Evolutionary conservation across 208 protist species (phyloP).

Genomic region (Trypanosoma cruzi): DNA sequence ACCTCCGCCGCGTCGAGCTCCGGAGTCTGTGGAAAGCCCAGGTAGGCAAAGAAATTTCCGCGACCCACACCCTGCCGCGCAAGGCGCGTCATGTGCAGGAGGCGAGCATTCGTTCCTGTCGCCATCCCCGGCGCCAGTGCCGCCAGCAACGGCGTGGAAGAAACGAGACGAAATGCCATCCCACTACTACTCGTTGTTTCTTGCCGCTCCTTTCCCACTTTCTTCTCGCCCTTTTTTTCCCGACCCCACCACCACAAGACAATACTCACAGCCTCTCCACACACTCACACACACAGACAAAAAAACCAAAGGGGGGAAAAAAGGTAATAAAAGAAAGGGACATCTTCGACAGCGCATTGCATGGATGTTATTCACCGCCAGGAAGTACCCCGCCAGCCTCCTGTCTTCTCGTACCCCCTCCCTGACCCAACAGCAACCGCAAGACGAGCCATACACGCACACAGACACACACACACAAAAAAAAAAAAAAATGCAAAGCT

Average conservation of each 20-base stretch:
- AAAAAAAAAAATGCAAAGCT: neutral
- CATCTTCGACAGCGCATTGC: too few relatives aligned
- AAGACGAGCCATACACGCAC: neutral
- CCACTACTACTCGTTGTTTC: too few relatives aligned
- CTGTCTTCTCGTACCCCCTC: neutral
- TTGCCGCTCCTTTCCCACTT: too few relatives aligned
- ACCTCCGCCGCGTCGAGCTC: slow-evolving; percentile 53
- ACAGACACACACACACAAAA: neutral
- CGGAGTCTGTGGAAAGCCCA: slow-evolving; percentile 47
- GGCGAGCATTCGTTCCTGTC: neutral
- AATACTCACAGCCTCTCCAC: too few relatives aligned
- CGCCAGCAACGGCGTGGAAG: neutral
- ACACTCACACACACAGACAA: too few relatives aligned
- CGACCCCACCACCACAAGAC: too few relatives aligned
- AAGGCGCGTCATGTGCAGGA: slow-evolving; percentile 8
- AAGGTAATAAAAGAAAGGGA: neutral
- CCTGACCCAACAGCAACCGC: neutral
- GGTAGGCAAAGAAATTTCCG: slow-evolving; percentile 83
- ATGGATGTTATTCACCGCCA: neutral
- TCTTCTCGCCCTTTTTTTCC: too few relatives aligned
- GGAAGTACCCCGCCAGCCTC: neutral
- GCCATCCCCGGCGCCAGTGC: neutral
- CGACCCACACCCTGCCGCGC: slow-evolving; percentile 4
- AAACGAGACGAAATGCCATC: slow-evolving; percentile 1
- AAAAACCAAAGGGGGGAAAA: too few relatives aligned